Evolutionary conservation across 106 monocot species (phyloP).

Genomic region (Dendrobium nobile): DNA sequence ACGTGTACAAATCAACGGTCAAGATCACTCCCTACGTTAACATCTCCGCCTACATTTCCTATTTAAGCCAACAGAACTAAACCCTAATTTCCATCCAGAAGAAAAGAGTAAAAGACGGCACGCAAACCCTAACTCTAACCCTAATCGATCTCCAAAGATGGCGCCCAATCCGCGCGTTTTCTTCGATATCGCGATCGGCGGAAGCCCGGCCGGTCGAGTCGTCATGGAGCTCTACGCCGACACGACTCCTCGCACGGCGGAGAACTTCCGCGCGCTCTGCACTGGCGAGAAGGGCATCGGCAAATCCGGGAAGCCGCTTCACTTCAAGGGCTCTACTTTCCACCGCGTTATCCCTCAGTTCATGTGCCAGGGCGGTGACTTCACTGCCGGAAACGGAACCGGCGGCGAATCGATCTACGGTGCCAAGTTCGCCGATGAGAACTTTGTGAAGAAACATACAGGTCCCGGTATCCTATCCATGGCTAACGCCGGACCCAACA

Average conservation of each 20-base stretch:
- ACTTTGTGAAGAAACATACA: slow-evolving; percentile 53
- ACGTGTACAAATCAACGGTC: not conserved
- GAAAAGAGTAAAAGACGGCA: not conserved
- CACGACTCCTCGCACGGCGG: slow-evolving; percentile 36
- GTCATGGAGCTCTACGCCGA: slow-evolving; percentile 63
- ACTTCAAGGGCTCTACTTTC: slow-evolving; percentile 68
- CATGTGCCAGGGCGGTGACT: slow-evolving; percentile 96
- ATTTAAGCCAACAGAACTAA: not conserved
- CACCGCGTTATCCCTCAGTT: slow-evolving; percentile 84
- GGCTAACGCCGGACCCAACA: slow-evolving; percentile 73
- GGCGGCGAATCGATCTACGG: slow-evolving; percentile 87
- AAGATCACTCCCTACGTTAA: not conserved
- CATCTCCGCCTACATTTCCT: not conserved
- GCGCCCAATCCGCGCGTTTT: slow-evolving; percentile 37
- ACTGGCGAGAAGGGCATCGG: slow-evolving; percentile 79
- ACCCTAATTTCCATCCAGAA: not conserved
- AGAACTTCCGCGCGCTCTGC: slow-evolving; percentile 61
- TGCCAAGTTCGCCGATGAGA: slow-evolving; percentile 69
- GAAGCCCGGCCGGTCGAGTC: slow-evolving; percentile 33
- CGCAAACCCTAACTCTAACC: not conserved
- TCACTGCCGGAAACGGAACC: slow-evolving; percentile 84
- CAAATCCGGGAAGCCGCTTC: slow-evolving; percentile 64
- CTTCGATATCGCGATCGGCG: slow-evolving; percentile 53
- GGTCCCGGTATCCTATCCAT: slow-evolving; percentile 67
- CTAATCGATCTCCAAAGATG: not conserved